Base-by-base conservation (phyloP, 106 monocot species). In the Gastrodia elata region DNA sequence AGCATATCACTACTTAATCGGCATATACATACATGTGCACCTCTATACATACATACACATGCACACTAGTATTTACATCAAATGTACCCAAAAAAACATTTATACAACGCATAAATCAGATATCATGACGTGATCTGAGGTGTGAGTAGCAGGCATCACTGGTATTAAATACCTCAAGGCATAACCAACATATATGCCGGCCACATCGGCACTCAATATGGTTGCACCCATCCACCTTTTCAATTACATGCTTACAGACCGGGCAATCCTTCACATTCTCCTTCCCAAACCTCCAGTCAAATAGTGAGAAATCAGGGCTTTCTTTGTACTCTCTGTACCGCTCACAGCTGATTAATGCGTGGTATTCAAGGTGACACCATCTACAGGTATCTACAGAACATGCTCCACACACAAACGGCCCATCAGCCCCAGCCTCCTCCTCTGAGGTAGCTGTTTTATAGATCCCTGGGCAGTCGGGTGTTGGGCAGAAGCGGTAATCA, bases 161-260 rank as follows among this genome's bases (percentile, higher is more conserved):
- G 73, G 16, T 79, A 0, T 8, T 35, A 43, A 90, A 97, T 14
- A 22, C 44, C 33, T 83, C 64, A 69, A 90, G 69, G 79, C 93
- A 93, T 0, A 78, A 81, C 93, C 93, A 98, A 49, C 98, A 98
- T 11, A 98, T 82, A 73, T 98, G 97, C 16, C 76, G 84, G 38
- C 85, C 88, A 40, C 93, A 93, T 46, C 71, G 38, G 78, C 98
- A 98, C 37, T 71, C 79, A 5, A 98, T 65, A 75, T 98, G 98
- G 77, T 93, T 83, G 84, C 98, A 98, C 0, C 98, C 98, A 5
- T 98, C 98, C 6, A 75, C 15, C 81, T 93, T 93, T 79, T 98
- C 98, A 20, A 98, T 91, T 0, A 87, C 83, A 35, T 74, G 77
- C 16, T 76, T 77, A 72, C 98, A 98, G 2, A 36, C 7, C 10